Evolutionary conservation across 2,329 filamentous ascomycete species (phyloP), one percentile per base, ranked within the genome.

Genomic region (Xylaria sp.): DNA sequence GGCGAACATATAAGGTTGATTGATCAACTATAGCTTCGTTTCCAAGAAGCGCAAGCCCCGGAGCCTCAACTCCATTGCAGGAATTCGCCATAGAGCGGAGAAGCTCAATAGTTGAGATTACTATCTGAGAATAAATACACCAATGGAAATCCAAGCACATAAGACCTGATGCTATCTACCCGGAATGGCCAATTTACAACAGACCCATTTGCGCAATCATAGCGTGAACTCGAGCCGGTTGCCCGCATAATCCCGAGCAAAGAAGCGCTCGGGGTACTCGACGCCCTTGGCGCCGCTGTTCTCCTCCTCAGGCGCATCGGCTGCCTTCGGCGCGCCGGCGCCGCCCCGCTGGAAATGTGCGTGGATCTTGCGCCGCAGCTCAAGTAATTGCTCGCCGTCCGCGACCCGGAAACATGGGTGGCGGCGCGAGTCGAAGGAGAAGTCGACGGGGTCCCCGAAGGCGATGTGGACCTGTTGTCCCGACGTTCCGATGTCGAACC

Each of bases 191-290:
- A 28, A n/a, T 25, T 31, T n/a, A 18, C 9, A 8, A 15, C 13
- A 51, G 2, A 18, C 5, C 10, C 18, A 2, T 0, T 3, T 39
- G 31, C 23, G 41, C 20, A 6, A 41, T 68, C 67, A 87, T 66
- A 86, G 62, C 62, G 82, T 86, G 72, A 88, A 88, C 74, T 88
- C 86, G 41, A 88, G 74, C 63, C 83, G 76, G 72, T 88, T 88
- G 1, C 86, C 86, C 0, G 85, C 85, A 78, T 82, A 88, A 71
- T 88, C 86, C 66, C 87, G 83, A 0, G 87, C 88, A 76, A 91
- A 91, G 77, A 91, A 91, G 15, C 89, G 81, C 44, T 79, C 81
- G 0, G 89, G 88, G 73, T 89, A 90, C 76, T 90, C 89, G 0
- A 85, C 84, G 0, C 87, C 88, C 73, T 87, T 81, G 0, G 81